These are phyloP conservation scores for Kokia cookei DNA, from an alignment of 441 rosid genomes.

Conservation along the genomic window DNA sequence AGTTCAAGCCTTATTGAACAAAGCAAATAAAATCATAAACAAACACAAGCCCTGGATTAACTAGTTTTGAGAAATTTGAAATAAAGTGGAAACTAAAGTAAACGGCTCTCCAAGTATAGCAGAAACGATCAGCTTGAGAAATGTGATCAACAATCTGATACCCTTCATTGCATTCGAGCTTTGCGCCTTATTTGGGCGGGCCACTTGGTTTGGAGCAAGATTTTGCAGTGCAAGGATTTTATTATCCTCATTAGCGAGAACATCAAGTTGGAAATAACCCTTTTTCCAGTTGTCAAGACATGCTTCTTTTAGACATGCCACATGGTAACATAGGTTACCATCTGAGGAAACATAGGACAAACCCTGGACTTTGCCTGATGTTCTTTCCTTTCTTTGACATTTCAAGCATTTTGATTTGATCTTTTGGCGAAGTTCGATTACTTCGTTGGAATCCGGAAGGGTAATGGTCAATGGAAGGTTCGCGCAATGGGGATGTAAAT, in stretches of 20 bases:
- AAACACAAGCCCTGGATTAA: neutral
- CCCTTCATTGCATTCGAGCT: neutral
- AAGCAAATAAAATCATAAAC: no score
- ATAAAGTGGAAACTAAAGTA: neutral
- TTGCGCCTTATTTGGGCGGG: neutral
- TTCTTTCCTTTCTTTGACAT: neutral
- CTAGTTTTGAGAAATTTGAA: neutral
- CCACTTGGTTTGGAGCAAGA: neutral
- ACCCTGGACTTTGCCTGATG: constrained; percentile 1
- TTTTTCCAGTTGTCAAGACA: neutral
- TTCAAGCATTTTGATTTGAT: neutral
- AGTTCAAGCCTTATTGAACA: no score
- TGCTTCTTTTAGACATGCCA: constrained; percentile 5
- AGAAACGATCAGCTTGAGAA: neutral
- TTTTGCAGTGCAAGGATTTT: neutral
- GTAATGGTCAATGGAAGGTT: neutral
- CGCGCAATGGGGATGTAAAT: constrained; percentile 29
- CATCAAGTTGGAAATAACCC: neutral
- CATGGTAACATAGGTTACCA: constrained; percentile 7
- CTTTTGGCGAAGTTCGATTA: neutral
- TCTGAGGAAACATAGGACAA: constrained; percentile 21
- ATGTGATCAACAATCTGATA: neutral
- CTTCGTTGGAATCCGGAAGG: no score
- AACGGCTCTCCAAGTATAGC: constrained; percentile 2
- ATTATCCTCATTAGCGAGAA: neutral